Evolutionary conservation across 2,329 filamentous ascomycete species (phyloP), one percentile per base, ranked within the genome.

Genomic region (Paraphoma sp.): DNA sequence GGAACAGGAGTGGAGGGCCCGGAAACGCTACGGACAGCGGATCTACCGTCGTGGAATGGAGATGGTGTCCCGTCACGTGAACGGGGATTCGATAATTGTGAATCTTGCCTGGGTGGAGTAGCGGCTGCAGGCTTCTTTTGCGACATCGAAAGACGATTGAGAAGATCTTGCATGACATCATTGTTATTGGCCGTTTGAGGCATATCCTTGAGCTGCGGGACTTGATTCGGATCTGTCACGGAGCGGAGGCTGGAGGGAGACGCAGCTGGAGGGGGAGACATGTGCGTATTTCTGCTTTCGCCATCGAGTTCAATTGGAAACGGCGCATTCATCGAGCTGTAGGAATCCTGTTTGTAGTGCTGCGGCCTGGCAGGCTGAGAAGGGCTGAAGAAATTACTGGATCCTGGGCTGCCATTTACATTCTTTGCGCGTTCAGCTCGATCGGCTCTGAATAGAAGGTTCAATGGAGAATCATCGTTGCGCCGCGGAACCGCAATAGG

Each of bases 361-460:
- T 75, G 65, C 18, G 67, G 65, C 46, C 64, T 58, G 41, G 31
- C 33, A 4, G 55, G 51, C 31, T 60, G 51, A 6, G 61, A 44
- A 23, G 66, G 51, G 38, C 55, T 57, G 28, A 65, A 62, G 29
- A 64, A 62, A n/a, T 55, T 50, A 12, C 48, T 40, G 14, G 65
- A 62, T 6, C 53, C 71, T 63, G 65, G 66, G 47, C 60, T 74
- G 17, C 82, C 81, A 56, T 83, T 82, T 28, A 82, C 81, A 45
- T 83, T 84, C 57, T 84, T 82, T 51, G 88, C 87, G 71, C 87
- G 90, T 75, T 95, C 91, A 58, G 91, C 89, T 48, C 90, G 86
- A 66, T 97, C 91, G 33, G 92, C 93, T 59, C 89, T 89, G 81
- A 98, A 98, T 72, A 98, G 89, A 60, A 96, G 85, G 68, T 98